These are phyloP conservation scores for Acorus gramineus DNA, from an alignment of 106 monocot species.

Conservation along the genomic window DNA sequence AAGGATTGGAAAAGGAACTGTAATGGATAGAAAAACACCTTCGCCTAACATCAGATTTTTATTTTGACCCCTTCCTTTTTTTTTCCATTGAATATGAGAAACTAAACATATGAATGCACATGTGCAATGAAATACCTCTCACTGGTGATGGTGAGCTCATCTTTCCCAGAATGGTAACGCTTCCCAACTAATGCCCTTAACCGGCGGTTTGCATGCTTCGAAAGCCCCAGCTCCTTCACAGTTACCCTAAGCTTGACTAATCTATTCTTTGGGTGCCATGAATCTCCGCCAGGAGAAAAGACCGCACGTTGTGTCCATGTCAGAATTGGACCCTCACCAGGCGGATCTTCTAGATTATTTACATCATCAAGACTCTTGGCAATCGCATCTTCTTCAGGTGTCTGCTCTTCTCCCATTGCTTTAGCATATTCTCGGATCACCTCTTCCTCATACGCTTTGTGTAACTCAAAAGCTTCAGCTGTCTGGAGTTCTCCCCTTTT, in stretches of 20 bases:
- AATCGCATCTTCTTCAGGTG: slow-evolving; percentile 24
- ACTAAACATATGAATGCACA: slow-evolving; percentile 7
- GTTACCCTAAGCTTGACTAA: slow-evolving; percentile 86
- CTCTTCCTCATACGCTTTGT: slow-evolving; percentile 81
- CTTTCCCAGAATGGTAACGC: slow-evolving; percentile 77
- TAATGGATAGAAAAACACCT: no score
- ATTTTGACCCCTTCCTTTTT: no score
- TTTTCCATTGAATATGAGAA: background rate
- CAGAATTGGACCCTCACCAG: slow-evolving; percentile 88
- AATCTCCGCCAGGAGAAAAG: slow-evolving; percentile 83
- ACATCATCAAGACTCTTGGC: slow-evolving; percentile 8
- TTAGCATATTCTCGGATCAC: slow-evolving; percentile 60
- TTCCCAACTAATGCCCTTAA: slow-evolving; percentile 84
- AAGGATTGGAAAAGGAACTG: no score
- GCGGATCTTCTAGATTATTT: slow-evolving; percentile 67
- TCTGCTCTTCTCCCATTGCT: slow-evolving; percentile 49
- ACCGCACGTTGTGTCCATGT: slow-evolving; percentile 88
- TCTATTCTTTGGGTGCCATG: slow-evolving; percentile 92
- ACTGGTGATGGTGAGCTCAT: slow-evolving; percentile 95
- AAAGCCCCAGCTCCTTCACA: slow-evolving; percentile 84
- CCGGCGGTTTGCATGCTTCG: slow-evolving; percentile 47
- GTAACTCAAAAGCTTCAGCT: slow-evolving; percentile 70
- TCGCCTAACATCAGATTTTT: no score
- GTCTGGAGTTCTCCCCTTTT: slow-evolving; percentile 73
- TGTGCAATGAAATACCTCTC: slow-evolving; percentile 42